phyloP scores from a whole-genome alignment of 768 basidiomycete species.

The Phlebiopsis flavidoalba region DNA sequence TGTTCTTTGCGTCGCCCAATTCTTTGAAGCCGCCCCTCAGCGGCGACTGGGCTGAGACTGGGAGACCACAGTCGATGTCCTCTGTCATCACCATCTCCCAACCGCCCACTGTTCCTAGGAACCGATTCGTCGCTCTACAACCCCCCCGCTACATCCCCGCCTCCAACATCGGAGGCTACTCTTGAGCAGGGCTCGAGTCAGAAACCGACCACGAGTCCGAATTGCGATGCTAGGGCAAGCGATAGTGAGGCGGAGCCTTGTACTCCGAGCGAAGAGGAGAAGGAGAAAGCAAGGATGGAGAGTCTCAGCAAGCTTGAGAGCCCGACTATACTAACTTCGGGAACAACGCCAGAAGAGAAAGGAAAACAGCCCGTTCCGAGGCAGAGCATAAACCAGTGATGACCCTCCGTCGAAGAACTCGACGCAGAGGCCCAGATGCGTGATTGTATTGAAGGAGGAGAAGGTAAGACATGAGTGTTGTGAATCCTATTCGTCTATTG shows the following conservation, averaged over 20 bases:
- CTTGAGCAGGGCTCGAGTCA: slow-evolving; percentile 22
- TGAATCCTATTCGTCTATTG: background rate
- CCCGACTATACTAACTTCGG: background rate
- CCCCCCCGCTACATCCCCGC: too few species aligned
- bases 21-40: slow-evolving; percentile 81
- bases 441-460: slow-evolving; percentile 89
- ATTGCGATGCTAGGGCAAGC: slow-evolving; percentile 21
- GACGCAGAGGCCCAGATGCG: slow-evolving; percentile 52
- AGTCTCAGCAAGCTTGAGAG: slow-evolving; percentile 62
- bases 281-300: slow-evolving; percentile 34
- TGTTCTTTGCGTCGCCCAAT: slow-evolving; percentile 93
- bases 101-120: slow-evolving; percentile 55
- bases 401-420: slow-evolving; percentile 2
- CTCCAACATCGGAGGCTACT: slow-evolving; percentile 48
- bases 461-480: slow-evolving; percentile 38
- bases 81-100: slow-evolving; percentile 84
- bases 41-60: slow-evolving; percentile 86
- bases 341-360: background rate
- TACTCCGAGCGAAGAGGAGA: slow-evolving; percentile 6
- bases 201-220: slow-evolving; percentile 48
- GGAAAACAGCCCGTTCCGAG: background rate
- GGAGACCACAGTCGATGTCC: slow-evolving; percentile 71
- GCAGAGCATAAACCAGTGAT: background rate
- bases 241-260: slow-evolving; percentile 21
- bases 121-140: slow-evolving; percentile 31